Evolutionary conservation across 1,139 yeast species (phyloP).

Genomic region (Candida tropicalis): DNA sequence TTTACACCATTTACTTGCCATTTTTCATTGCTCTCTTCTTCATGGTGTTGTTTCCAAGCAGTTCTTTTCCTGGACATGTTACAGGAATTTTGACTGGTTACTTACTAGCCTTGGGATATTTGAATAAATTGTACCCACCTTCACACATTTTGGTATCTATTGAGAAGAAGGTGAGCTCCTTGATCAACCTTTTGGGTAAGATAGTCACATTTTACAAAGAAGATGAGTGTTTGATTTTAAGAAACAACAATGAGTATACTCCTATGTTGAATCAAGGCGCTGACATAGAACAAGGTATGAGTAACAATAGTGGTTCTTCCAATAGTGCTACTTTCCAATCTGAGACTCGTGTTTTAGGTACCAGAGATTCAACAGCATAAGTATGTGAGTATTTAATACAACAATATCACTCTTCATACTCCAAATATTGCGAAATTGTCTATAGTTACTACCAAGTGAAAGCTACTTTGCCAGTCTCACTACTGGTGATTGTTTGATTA

Average conservation of each 20-base stretch:
- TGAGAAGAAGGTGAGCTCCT: slow-evolving; percentile 53
- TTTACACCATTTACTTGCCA: slow-evolving; percentile 70
- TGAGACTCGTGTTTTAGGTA: slow-evolving; percentile 17
- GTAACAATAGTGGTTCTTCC: not conserved
- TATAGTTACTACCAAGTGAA: no score
- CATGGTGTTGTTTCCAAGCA: slow-evolving; percentile 47
- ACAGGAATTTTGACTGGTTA: slow-evolving; percentile 45
- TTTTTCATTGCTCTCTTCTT: slow-evolving; percentile 54
- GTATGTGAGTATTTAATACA: not conserved
- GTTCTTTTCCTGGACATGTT: slow-evolving; percentile 77
- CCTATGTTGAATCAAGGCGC: slow-evolving; percentile 27
- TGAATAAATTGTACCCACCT: slow-evolving; percentile 66
- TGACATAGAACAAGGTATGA: slow-evolving; percentile 24
- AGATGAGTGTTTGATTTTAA: slow-evolving; percentile 49
- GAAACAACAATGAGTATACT: slow-evolving; percentile 42
- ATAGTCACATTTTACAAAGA: slow-evolving; percentile 59
- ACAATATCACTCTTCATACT: no score
- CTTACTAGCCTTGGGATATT: slow-evolving; percentile 57
- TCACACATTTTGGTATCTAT: slow-evolving; percentile 65
- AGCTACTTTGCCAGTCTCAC: no score
- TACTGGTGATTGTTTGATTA: not conserved
- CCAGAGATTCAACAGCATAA: slow-evolving; percentile 1
- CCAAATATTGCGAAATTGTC: no score
- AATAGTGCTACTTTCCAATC: not conserved
- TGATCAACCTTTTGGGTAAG: slow-evolving; percentile 57